Evolutionary conservation across 2,329 filamentous ascomycete species (phyloP).

Genomic region (Claviceps sp.): DNA sequence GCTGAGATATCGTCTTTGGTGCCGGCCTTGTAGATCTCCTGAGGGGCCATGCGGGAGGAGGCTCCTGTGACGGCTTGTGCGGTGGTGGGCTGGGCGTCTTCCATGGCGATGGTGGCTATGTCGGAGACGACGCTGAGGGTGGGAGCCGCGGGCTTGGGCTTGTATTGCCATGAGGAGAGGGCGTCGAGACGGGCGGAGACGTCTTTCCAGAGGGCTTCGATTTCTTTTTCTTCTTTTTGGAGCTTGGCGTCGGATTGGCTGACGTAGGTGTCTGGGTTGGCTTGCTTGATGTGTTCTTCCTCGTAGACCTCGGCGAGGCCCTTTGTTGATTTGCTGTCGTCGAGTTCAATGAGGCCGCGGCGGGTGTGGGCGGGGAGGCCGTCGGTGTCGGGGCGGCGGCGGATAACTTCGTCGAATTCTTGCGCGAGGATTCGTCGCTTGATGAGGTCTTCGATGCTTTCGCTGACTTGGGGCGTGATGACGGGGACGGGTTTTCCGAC

Average conservation of each 20-base stretch:
- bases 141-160: constrained; percentile 72
- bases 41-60: constrained; percentile 71
- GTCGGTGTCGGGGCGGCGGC: constrained; percentile 63
- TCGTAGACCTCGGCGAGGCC: constrained; percentile 89
- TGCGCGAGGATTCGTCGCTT: constrained; percentile 81
- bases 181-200: constrained; percentile 71
- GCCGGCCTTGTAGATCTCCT: constrained; percentile 83
- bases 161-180: constrained; percentile 89
- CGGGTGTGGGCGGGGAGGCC: constrained; percentile 46
- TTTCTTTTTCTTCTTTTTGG: constrained; percentile 68
- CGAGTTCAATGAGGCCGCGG: constrained; percentile 65
- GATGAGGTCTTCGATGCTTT: constrained; percentile 85
- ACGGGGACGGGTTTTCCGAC: constrained; percentile 89
- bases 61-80: constrained; percentile 58
- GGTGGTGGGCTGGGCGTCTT: constrained; percentile 81
- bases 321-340: constrained; percentile 78
- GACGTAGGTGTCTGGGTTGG: constrained; percentile 66
- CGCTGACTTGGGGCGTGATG: constrained; percentile 80
- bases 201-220: constrained; percentile 70
- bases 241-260: constrained; percentile 73
- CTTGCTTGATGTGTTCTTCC: constrained; percentile 69
- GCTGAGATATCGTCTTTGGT: constrained; percentile 11
- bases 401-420: constrained; percentile 84
- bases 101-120: constrained; percentile 84
- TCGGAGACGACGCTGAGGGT: constrained; percentile 78